Evolutionary conservation across 2,329 filamentous ascomycete species (phyloP).

Genomic region (Cladorrhinum sp.): DNA sequence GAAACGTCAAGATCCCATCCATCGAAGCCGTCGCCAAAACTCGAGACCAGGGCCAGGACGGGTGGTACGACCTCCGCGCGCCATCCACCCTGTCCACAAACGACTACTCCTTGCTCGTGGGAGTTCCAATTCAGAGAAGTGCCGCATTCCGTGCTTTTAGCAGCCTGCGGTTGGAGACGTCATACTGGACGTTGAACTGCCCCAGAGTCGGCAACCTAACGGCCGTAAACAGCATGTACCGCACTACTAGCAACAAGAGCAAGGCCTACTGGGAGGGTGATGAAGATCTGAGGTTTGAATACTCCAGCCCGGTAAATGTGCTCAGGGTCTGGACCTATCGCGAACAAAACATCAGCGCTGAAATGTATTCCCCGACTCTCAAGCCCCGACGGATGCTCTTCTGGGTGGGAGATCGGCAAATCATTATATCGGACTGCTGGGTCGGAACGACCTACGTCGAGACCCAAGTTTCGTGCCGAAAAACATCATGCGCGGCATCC

Average conservation of each 20-base stretch:
- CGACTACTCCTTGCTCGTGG: neutral
- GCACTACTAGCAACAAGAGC: neutral
- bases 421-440: neutral
- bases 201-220: neutral
- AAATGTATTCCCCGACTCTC: neutral
- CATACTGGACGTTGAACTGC: constrained; percentile 7
- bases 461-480: neutral
- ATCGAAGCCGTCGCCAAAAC: neutral
- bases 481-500: neutral
- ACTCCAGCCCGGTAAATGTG: neutral
- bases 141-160: neutral
- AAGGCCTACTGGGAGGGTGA: neutral
- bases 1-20: neutral
- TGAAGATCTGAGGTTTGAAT: neutral
- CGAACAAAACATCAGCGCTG: neutral
- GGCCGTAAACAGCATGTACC: too few species aligned
- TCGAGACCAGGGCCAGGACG: neutral
- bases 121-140: neutral
- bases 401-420: neutral
- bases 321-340: neutral
- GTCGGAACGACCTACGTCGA: constrained; percentile 6
- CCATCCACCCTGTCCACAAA: neutral
- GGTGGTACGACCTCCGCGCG: neutral
- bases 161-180: neutral
- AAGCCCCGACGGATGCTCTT: neutral